These are phyloP conservation scores for Aspergillus udagawae DNA, from an alignment of 2,329 filamentous ascomycete species.

Conservation along the genomic window DNA sequence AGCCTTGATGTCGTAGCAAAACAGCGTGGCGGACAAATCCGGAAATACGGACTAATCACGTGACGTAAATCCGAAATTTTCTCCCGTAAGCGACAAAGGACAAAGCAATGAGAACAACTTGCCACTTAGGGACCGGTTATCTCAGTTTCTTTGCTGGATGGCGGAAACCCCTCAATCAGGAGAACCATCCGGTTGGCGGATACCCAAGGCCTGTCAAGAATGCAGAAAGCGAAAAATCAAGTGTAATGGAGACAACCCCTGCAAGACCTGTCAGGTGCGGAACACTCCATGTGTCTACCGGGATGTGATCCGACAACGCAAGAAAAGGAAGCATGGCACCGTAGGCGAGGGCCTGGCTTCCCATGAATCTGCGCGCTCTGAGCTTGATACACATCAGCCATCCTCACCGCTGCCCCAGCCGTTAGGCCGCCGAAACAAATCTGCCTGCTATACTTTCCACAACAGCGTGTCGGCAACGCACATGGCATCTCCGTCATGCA, in stretches of 20 bases:
- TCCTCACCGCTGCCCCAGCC: conserved; percentile 15
- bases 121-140: not conserved
- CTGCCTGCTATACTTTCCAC: conserved; percentile 28
- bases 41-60: conserved; percentile 12
- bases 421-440: conserved; percentile 14
- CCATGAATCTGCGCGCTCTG: conserved; percentile 9
- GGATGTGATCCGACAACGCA: conserved; percentile 34
- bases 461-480: conserved; percentile 48
- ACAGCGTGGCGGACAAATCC: not conserved
- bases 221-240: conserved; percentile 41
- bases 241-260: conserved; percentile 38
- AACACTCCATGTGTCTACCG: conserved; percentile 34
- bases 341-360: not conserved
- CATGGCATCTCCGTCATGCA: conserved; percentile 42
- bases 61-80: conserved; percentile 11
- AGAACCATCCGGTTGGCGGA: conserved; percentile 27
- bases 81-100: not conserved
- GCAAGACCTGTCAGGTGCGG: conserved; percentile 36
- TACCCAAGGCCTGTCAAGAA: conserved; percentile 39
- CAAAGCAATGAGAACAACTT: not conserved
- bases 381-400: conserved; percentile 8
- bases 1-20: too few relatives aligned
- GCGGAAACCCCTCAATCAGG: conserved; percentile 17
- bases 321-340: conserved; percentile 25
- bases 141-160: conserved; percentile 16